Evolutionary conservation across 2,329 filamentous ascomycete genomes (phyloP).

Genomic region (Chaetothyriales sp.): DNA sequence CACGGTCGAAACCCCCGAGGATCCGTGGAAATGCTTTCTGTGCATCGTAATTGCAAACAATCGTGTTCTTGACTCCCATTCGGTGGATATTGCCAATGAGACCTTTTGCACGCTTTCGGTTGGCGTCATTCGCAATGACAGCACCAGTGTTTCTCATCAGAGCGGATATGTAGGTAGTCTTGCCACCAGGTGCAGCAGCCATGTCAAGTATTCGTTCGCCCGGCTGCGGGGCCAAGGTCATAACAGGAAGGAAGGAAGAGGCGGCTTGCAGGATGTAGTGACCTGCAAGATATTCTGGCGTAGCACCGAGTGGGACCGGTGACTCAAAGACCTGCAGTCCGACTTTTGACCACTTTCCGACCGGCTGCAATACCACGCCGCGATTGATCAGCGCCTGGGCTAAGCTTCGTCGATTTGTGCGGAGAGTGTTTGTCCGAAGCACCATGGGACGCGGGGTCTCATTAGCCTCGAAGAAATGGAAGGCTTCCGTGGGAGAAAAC

Average conservation of each 20-base stretch:
- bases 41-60: constrained; percentile 92
- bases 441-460: constrained; percentile 87
- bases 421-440: constrained; percentile 90
- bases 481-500: constrained; percentile 84
- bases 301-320: constrained; percentile 75
- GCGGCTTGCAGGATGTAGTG: constrained; percentile 97
- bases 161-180: constrained; percentile 91
- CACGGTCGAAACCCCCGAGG: constrained; percentile 89
- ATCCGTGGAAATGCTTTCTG: constrained; percentile 76
- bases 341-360: constrained; percentile 98
- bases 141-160: constrained; percentile 95
- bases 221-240: constrained; percentile 90
- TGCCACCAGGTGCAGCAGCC: constrained; percentile 90
- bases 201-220: constrained; percentile 85
- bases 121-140: constrained; percentile 93
- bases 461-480: constrained; percentile 98
- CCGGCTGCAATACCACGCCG: constrained; percentile 87
- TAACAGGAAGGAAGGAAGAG: constrained; percentile 91
- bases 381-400: constrained; percentile 91
- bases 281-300: constrained; percentile 90
- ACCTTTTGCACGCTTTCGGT: constrained; percentile 86
- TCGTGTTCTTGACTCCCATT: constrained; percentile 79
- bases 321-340: constrained; percentile 93
- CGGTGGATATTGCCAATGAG: constrained; percentile 96
- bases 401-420: constrained; percentile 61